Base-by-base conservation (phyloP, 495 filamentous ascomycete species). In the Xanthoparmelia taractica region DNA sequence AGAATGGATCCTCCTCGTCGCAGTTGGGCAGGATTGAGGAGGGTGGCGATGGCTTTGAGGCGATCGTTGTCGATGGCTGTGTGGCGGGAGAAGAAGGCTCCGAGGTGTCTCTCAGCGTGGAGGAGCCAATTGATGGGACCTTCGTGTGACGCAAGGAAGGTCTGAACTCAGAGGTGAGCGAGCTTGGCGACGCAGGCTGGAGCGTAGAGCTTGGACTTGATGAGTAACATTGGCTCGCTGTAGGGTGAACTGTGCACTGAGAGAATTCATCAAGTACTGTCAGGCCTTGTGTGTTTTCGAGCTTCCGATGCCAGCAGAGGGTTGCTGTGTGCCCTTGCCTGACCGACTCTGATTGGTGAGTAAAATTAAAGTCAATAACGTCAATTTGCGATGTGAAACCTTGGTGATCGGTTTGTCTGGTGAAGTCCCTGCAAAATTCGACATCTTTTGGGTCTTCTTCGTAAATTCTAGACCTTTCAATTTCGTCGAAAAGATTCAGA, bases 401-500 rank as follows among this genome's bases (percentile, higher is more conserved):
- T 23, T 43, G 31, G 23, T 54, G 23, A 34, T 52, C 25, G n/a
- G 12, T 6, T 20, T 31, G 34, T 20, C 34, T 15, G 2, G 37
- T 40, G 15, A 5, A 11, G 25, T 36, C 8, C 4, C 34, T 4
- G 13, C 29, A 2, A 20, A 8, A 18, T 23, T n/a, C 15, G 18
- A 20, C 59, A 2, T 41, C 18, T n/a, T 61, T 40, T 20, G 38
- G 33, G 18, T 40, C 36, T 20, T 56, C 47, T 29, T 41, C 27
- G 15, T 34, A 0, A 2, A 4, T 20, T n/a, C 13, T 3, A 15
- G 13, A 2, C 15, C 18, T 56, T 41, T 61, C 59, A 33, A 55
- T 55, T 8, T 61, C 48, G 17, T 61, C 59, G 29, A 55, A 61
- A 6, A 61, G 47, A 15, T 33, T 61, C 47, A 54, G 12, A 34